These are phyloP conservation scores for Papiliotrema fonsecae DNA, from an alignment of 1,284 basidiomycete species.

Conservation along the genomic window DNA sequence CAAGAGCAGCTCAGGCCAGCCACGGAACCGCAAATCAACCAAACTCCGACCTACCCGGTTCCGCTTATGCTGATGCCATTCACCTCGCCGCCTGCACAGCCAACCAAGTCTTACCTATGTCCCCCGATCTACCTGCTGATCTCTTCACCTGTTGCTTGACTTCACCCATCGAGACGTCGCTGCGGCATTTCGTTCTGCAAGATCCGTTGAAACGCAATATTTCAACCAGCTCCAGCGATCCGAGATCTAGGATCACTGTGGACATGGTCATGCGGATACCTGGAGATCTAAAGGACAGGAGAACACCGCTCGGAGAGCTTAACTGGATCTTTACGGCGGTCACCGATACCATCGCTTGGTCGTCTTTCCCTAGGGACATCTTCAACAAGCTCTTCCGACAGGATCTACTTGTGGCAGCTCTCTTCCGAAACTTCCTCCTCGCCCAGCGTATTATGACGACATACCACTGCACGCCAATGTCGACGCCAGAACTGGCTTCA, in stretches of 20 bases:
- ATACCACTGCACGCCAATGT: slow-evolving; percentile 95
- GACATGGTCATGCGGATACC: slow-evolving; percentile 96
- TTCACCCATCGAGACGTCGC: slow-evolving; percentile 94
- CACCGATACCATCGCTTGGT: slow-evolving; percentile 99
- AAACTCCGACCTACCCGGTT: slow-evolving; percentile 53
- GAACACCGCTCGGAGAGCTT: slow-evolving; percentile 92
- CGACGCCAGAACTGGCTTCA: slow-evolving; percentile 81
- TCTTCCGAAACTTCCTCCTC: slow-evolving; percentile 94
- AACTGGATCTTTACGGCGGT: slow-evolving; percentile 99
- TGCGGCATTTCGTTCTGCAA: slow-evolving; percentile 89
- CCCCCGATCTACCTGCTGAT: slow-evolving; percentile 93
- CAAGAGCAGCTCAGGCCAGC: slow-evolving; percentile 24
- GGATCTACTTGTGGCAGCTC: slow-evolving; percentile 89
- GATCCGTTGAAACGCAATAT: slow-evolving; percentile 65
- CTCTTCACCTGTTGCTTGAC: slow-evolving; percentile 97
- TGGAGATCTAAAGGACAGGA: slow-evolving; percentile 90
- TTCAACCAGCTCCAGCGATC: slow-evolving; percentile 54
- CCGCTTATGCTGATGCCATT: slow-evolving; percentile 80
- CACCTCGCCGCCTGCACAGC: slow-evolving; percentile 93
- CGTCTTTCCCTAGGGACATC: slow-evolving; percentile 85
- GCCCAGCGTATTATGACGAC: slow-evolving; percentile 98
- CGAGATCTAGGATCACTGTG: slow-evolving; percentile 57
- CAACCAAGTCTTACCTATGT: slow-evolving; percentile 87
- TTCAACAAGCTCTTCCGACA: slow-evolving; percentile 94
- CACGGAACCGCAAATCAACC: slow-evolving; percentile 9